Conservation (phyloP, 2,329 filamentous ascomycete genomes). For the Zymoseptoria passerinii region DNA sequence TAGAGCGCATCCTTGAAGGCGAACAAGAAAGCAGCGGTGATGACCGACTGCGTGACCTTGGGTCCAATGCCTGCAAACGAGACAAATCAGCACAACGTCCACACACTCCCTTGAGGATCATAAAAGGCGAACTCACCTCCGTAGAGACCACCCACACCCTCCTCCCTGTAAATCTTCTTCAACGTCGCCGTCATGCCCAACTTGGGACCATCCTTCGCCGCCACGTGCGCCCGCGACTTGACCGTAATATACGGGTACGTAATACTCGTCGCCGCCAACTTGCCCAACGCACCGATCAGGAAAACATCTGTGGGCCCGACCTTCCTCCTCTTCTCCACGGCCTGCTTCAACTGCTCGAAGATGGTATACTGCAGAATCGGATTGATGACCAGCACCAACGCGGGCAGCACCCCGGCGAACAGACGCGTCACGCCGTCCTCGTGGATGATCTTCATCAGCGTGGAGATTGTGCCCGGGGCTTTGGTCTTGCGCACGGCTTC, state of each 20-base stretch:
- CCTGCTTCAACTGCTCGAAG: constrained; percentile 96
- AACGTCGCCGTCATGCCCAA: constrained; percentile 74
- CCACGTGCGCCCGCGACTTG: constrained; percentile 96
- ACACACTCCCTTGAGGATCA: too few relatives aligned
- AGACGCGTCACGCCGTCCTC: constrained; percentile 79
- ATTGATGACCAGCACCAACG: constrained; percentile 91
- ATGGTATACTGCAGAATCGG: constrained; percentile 98
- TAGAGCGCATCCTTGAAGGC: constrained; percentile 97
- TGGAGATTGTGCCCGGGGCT: constrained; percentile 67
- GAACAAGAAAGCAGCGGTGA: constrained; percentile 93
- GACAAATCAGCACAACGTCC: constrained; percentile 4
- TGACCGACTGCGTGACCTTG: constrained; percentile 93
- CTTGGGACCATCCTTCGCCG: constrained; percentile 63
- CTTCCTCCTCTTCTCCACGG: constrained; percentile 65
- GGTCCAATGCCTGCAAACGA: constrained; percentile 67
- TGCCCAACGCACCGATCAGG: constrained; percentile 82
- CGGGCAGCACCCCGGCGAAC: constrained; percentile 87
- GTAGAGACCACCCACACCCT: constrained; percentile 88
- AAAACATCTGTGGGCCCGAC: constrained; percentile 84
- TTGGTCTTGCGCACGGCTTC: constrained; percentile 41
- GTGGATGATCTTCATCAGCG: constrained; percentile 67
- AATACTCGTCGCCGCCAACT: constrained; percentile 84
- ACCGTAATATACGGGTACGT: constrained; percentile 99
- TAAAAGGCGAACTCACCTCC: too few relatives aligned
- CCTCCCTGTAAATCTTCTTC: constrained; percentile 70